phyloP scores from a whole-genome alignment of 2,329 filamentous ascomycete species.

The Trichoderma asperellum region DNA sequence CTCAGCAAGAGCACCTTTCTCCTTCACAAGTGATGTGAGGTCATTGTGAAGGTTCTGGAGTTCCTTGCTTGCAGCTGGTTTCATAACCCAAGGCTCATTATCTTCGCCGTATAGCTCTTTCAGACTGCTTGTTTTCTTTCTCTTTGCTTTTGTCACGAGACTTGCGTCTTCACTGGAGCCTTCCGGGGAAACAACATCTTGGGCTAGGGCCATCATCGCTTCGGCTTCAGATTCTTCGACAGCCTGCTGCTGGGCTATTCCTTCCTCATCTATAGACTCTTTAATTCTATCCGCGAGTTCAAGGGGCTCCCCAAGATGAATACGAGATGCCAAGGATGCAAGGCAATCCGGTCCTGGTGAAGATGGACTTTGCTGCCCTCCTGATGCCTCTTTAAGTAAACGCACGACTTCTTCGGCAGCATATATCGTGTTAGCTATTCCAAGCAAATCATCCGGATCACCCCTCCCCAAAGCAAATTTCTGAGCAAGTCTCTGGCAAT shows the following conservation, averaged over 20 bases:
- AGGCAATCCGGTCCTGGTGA: slow-evolving; percentile 44
- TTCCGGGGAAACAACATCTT: slow-evolving; percentile 70
- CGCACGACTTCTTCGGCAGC: slow-evolving; percentile 69
- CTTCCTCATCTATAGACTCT: slow-evolving; percentile 88
- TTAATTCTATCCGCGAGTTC: slow-evolving; percentile 73
- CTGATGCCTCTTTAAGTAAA: slow-evolving; percentile 45
- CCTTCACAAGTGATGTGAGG: slow-evolving; percentile 61
- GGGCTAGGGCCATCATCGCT: slow-evolving; percentile 72
- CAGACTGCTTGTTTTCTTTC: slow-evolving; percentile 52
- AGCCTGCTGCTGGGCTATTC: slow-evolving; percentile 78
- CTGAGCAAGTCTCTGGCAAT: slow-evolving; percentile 87
- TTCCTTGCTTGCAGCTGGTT: slow-evolving; percentile 66
- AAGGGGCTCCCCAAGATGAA: slow-evolving; percentile 68
- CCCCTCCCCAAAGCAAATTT: slow-evolving; percentile 92
- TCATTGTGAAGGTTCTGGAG: slow-evolving; percentile 70
- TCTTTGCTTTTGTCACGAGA: slow-evolving; percentile 58
- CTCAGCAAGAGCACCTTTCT: slow-evolving; percentile 64
- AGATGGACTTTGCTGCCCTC: slow-evolving; percentile 28
- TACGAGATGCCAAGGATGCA: slow-evolving; percentile 54
- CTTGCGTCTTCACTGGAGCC: slow-evolving; percentile 61
- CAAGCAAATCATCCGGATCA: slow-evolving; percentile 88
- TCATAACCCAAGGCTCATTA: slow-evolving; percentile 67
- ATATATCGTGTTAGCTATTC: slow-evolving; percentile 77
- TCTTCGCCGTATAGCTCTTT: slow-evolving; percentile 64
- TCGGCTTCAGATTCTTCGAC: slow-evolving; percentile 72